Evolutionary conservation across 2,329 filamentous ascomycete genomes (phyloP), one percentile per base, ranked within the genome.

Genomic region (Penicillium sclerotiorum): DNA sequence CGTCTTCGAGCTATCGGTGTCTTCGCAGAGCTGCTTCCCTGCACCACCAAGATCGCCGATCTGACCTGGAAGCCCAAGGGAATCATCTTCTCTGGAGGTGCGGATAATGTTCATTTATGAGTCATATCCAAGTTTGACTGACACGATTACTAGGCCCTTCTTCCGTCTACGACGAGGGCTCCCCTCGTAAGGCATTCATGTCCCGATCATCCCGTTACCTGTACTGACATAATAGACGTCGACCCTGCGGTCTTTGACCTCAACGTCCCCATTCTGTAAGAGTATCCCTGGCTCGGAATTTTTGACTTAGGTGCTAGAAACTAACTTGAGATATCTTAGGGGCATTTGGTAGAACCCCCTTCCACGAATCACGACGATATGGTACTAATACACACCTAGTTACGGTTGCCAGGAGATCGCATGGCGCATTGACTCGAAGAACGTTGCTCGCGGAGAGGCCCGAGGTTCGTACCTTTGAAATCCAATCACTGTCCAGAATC

Each of bases 11-110:
- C 88, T 61, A 81, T 95, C 72, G 87, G 87, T 75, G 82, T 95
- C 69, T 96, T 89, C 77, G 85, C 85, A 54, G 91, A 96, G 76
- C 88, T 95, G 86, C 83, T 95, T 36, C 89, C 89, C 18, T 95
- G 91, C 49, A 95, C 87, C 38, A 85, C 88, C 63, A 93, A 93
- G 77, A 73, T 95, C 18, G 76, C 82, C 6, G 89, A 94, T 48
- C 80, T 96, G 27, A 68, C 78, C 39, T 95, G 82, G 78, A 90
- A 85, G 67, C 93, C 93, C 17, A 88, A n/a, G 67, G 93, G 92
- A 60, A 85, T 97, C 57, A 88, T 95, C 49, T 76, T 92, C 8
- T 88, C 84, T 8, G 88, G 87, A 55, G 58, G 57, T 58, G 50
- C 39, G 30, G 21, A 23, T 12, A 38, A 18, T 30, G 5, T 40